Percentiles rank a stretch among this genome's conserved stretches.
phyloP scores from a whole-genome alignment of 2,329 filamentous ascomycete species.

The Dactylonectria macrodidyma region DNA sequence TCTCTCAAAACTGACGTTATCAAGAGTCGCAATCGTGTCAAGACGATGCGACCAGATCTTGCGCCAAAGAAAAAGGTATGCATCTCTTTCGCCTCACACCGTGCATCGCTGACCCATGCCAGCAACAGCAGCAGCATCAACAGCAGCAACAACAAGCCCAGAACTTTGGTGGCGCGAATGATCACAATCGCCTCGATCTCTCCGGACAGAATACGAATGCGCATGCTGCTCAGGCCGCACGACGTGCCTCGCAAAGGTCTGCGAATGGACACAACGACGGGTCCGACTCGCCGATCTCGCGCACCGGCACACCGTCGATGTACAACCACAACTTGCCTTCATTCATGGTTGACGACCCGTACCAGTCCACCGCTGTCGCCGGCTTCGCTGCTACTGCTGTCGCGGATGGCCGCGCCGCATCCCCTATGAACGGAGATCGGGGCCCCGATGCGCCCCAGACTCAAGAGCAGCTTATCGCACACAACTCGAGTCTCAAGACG shows the following conservation, averaged over 20 bases:
- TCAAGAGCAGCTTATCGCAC: slow-evolving; percentile 83
- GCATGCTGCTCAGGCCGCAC: slow-evolving; percentile 65
- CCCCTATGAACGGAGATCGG: slow-evolving; percentile 71
- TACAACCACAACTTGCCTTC: slow-evolving; percentile 82
- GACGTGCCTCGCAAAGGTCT: slow-evolving; percentile 79
- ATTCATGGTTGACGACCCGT: slow-evolving; percentile 83
- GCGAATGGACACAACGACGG: slow-evolving; percentile 81
- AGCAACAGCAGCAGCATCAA: slow-evolving; percentile 41
- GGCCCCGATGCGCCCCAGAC: slow-evolving; percentile 80
- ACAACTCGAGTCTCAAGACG: slow-evolving; percentile 92
- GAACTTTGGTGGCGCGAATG: slow-evolving; percentile 57
- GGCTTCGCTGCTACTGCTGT: slow-evolving; percentile 59
- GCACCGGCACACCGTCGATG: slow-evolving; percentile 83
- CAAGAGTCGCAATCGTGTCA: slow-evolving; percentile 98
- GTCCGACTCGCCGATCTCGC: slow-evolving; percentile 83
- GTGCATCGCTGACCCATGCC: slow-evolving; percentile 23
- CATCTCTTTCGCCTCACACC: slow-evolving; percentile 20
- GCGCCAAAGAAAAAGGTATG: slow-evolving; percentile 87
- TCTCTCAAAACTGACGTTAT: slow-evolving; percentile 99
- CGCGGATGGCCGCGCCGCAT: slow-evolving; percentile 66
- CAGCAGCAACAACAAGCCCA: slow-evolving; percentile 58
- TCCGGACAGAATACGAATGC: slow-evolving; percentile 68
- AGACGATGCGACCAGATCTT: slow-evolving; percentile 84
- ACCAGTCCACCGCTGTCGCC: slow-evolving; percentile 67
- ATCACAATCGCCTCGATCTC: slow-evolving; percentile 72